A percentile compares a stretch with the other conserved stretches of the same genome.
Conservation (phyloP, 306 rosid genomes). For the Gillenia trifoliata region DNA sequence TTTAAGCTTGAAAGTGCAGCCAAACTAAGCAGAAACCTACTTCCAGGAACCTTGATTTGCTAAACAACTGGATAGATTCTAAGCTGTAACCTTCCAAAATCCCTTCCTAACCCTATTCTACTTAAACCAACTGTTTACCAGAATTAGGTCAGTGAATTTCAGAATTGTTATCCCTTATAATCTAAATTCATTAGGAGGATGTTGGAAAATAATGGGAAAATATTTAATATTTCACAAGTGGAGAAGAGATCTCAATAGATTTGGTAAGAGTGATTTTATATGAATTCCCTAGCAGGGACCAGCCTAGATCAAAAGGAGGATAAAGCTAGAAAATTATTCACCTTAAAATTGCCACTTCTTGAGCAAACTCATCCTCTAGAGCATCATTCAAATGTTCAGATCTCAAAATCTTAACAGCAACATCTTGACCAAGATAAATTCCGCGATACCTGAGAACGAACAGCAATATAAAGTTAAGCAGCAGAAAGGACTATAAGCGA, state of each 20-base stretch:
- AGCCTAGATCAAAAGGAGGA: background rate
- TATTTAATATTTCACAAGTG: background rate
- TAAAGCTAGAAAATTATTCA: constrained; percentile 17
- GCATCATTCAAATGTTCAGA: constrained; percentile 80
- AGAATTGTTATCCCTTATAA: background rate
- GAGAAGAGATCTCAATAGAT: background rate
- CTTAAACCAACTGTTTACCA: background rate
- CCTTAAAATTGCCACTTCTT: constrained; percentile 93
- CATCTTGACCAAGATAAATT: constrained; percentile 83
- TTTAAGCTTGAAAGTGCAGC: background rate
- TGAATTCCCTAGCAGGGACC: background rate
- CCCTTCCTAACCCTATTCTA: background rate
- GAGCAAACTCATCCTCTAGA: constrained; percentile 89
- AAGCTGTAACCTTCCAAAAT: background rate
- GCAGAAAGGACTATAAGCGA: background rate
- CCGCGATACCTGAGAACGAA: constrained; percentile 63
- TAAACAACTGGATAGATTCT: background rate
- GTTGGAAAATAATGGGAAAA: background rate
- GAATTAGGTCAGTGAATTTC: background rate
- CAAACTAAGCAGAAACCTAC: background rate
- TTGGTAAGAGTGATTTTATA: background rate
- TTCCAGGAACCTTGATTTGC: background rate
- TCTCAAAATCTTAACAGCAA: constrained; percentile 90
- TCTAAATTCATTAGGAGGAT: background rate
- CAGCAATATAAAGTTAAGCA: constrained; percentile 16